Evolutionary conservation across 2,329 filamentous ascomycete genomes (phyloP).

Genomic region (Talaromyces amestolkiae): DNA sequence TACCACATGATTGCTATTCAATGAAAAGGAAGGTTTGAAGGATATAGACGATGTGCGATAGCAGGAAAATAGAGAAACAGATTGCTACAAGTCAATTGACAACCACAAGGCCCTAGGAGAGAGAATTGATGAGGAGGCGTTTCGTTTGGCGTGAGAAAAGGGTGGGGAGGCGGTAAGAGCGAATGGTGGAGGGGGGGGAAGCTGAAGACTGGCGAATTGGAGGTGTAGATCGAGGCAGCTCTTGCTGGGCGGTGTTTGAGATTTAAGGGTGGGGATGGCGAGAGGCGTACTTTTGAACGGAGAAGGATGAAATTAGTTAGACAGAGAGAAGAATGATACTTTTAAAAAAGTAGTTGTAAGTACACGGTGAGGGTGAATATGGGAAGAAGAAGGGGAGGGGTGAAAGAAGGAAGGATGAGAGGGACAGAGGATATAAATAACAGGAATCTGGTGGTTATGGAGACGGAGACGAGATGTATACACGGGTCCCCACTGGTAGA

Average conservation of each 20-base stretch:
- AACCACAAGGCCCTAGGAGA: not conserved
- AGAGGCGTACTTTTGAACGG: not conserved
- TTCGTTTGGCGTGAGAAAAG: conserved; percentile 6
- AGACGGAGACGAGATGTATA: not conserved
- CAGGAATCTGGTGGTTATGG: not conserved
- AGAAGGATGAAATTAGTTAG: not conserved
- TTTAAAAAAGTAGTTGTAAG: not conserved
- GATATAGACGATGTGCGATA: not conserved
- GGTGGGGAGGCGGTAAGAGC: conserved; percentile 10
- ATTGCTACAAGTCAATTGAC: conserved; percentile 6
- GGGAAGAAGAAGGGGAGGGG: not conserved
- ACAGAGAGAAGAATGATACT: not conserved
- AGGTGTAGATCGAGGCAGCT: conserved; percentile 11
- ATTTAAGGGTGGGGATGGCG: not conserved
- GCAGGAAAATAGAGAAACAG: not conserved
- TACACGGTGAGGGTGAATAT: conserved; percentile 8
- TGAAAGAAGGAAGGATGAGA: conserved; percentile 4
- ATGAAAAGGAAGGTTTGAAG: conserved; percentile 4
- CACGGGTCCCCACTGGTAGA: not conserved
- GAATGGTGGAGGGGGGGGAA: conserved; percentile 12
- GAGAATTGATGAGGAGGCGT: not conserved
- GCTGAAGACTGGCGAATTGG: conserved; percentile 10
- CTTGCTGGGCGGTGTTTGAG: not conserved
- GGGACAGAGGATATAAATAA: conserved; percentile 14
- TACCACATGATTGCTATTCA: conserved; percentile 36